Base-by-base conservation (phyloP, 345 rosid species). In the Euclidium syriacum region DNA sequence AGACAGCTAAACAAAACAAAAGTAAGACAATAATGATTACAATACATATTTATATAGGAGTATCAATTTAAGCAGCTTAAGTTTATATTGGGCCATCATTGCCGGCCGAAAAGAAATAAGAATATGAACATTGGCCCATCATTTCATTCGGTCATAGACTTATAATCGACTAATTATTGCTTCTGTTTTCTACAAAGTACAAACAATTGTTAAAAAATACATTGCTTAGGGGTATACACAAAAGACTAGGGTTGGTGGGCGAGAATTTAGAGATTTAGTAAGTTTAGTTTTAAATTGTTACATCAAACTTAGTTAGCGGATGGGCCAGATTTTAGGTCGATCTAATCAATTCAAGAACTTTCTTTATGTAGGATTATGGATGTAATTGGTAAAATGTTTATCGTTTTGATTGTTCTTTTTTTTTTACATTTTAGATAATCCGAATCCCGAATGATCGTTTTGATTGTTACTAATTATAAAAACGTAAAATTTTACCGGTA, bases 1-100 rank as follows among this genome's bases (percentile, higher is more conserved):
- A 49, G 65, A 67, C 65, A 67, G 56, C 72, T 67, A 57, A 58
- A 67, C 72, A 55, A 24, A 32, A 30, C 18, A 22, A 59, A 59
- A 59, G 47, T 42, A 41, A 35, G 12, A 48, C 52, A 33, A 49
- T 58, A 38, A 58, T 67, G 27, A 67, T 39, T 68, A 58, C 34
- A 16, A 20, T 29, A 33, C 38, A 42, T 15, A 22, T 30, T 39
- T 39, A 58, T 29, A 29, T n/a, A n/a, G n/a, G n/a, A n/a, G n/a
- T 16, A 40, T 20, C 23, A 55, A 30, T 30, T 6, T 38, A 25
- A 39, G 4, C 35, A 67, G 11, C 42, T 41, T 42, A 39, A 46
- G 7, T 49, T 40, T 49, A 50, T 46, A 68, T 50, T 67, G 72
- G 59, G 16, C 44, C 72, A 58, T 40, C 65, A 50, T 40, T 49